Conservation (phyloP, 495 filamentous ascomycete species). For the Amorphotheca resinae region DNA sequence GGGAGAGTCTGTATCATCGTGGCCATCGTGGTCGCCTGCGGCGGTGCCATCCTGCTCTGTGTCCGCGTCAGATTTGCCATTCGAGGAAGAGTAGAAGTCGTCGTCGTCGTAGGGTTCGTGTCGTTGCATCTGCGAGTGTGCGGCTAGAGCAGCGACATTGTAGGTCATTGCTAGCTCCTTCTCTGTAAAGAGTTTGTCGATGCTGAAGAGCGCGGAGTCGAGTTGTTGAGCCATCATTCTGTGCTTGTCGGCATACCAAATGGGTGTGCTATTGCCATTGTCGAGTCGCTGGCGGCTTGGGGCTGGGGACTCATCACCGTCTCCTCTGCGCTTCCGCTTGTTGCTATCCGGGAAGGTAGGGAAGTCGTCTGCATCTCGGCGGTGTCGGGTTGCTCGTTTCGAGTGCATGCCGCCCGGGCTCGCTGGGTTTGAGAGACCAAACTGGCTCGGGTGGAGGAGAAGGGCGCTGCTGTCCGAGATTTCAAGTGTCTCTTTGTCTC, state of each 20-base stretch:
- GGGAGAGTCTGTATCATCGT: conserved; percentile 26
- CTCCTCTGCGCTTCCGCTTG: conserved; percentile 69
- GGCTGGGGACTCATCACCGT: conserved; percentile 65
- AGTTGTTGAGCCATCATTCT: conserved; percentile 35
- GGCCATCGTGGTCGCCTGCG: conserved; percentile 32
- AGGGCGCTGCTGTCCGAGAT: conserved; percentile 80
- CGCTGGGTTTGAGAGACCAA: conserved; percentile 65
- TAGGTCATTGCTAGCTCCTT: conserved; percentile 75
- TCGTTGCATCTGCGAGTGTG: conserved; percentile 39
- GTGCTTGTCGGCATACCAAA: conserved; percentile 36
- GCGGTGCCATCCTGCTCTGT: conserved; percentile 38
- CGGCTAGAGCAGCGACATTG: conserved; percentile 56
- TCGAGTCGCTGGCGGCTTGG: conserved; percentile 35
- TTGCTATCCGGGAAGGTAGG: conserved; percentile 49
- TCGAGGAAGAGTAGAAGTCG: conserved; percentile 22
- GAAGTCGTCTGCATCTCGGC: conserved; percentile 68
- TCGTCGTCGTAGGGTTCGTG: conserved; percentile 38
- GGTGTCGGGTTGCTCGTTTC: conserved; percentile 70
- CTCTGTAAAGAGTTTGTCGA: conserved; percentile 86
- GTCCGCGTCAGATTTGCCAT: conserved; percentile 29
- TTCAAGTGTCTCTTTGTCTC: conserved; percentile 79
- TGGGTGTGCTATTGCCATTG: conserved; percentile 37
- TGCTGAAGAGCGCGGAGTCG: conserved; percentile 51
- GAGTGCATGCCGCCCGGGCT: conserved; percentile 71
- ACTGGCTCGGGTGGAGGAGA: conserved; percentile 85